Evolutionary conservation across 352 stramenopile species (phyloP).

Genomic region (Globisporangium rhizosaccharum): DNA sequence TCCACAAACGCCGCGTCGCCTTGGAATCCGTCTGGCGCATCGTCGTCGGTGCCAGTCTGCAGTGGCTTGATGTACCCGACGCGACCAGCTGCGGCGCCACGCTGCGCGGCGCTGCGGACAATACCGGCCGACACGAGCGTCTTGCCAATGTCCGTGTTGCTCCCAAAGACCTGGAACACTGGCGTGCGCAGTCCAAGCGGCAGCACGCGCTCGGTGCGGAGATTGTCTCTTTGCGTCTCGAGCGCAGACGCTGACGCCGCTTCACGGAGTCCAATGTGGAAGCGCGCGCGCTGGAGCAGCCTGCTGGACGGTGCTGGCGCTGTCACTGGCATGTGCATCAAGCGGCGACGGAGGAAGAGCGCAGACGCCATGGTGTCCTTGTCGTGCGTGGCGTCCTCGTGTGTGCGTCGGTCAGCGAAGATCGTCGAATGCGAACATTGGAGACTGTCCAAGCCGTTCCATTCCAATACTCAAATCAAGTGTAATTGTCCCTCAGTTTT

Average conservation of each 20-base stretch:
- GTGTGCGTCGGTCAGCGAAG: no score
- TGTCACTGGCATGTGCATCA: not conserved
- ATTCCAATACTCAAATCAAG: no score
- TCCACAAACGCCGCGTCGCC: constrained; percentile 87
- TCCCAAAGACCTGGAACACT: constrained; percentile 92
- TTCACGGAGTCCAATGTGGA: constrained; percentile 45
- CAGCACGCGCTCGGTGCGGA: constrained; percentile 49
- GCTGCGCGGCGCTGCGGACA: constrained; percentile 58
- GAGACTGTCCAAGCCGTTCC: no score
- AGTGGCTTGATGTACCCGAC: constrained; percentile 95
- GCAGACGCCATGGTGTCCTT: no score
- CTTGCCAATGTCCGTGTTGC: constrained; percentile 98
- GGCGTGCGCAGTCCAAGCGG: constrained; percentile 55
- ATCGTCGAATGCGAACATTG: no score
- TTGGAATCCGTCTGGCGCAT: constrained; percentile 34
- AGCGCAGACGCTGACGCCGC: constrained; percentile 28
- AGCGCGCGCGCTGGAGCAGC: constrained; percentile 9
- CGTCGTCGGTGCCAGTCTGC: constrained; percentile 88
- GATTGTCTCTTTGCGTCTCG: constrained; percentile 33
- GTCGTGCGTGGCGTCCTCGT: no score
- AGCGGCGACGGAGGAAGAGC: not conserved
- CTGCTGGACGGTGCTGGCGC: no score
- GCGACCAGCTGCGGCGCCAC: constrained; percentile 2
- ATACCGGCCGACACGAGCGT: constrained; percentile 94
- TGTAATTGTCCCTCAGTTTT: no score